Base-by-base conservation (phyloP, 805 yeast species). In the Lachancea sp. region DNA sequence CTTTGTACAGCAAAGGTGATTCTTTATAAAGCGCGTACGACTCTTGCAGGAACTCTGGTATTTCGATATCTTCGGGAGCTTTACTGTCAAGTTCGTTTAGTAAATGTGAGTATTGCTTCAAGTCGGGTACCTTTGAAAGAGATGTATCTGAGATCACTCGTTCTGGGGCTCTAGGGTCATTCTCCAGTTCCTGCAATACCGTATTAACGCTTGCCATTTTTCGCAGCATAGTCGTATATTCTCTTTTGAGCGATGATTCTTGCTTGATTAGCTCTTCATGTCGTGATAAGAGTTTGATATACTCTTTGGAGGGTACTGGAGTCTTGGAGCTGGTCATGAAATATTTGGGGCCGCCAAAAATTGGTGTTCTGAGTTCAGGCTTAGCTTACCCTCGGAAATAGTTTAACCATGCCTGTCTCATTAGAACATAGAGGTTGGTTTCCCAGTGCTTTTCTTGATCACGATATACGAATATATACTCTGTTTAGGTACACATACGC, bases 191-290 rank as follows among this genome's bases (percentile, higher is more conserved):
- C 34, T 47, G 49, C 25, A 55, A 36, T 5, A 56, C 55, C 8
- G 50, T 26, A 11, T 44, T 39, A 5, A 60, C 33, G 45, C 62
- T 56, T 4, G 58, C 52, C 11, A 53, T 41, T 41, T 61, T 61
- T 29, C 65, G 49, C 24, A 58, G 45, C 23, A 61, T 34, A 1
- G 63, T 58, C 2, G 63, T 58, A 25, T 59, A 58, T 30, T 58
- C 64, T 31, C 55, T 56, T 40, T 45, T 51, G 25, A 61, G 43
- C 17, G 58, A 51, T 4, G 45, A 36, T 21, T 58, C 57, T 32
- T 61, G 65, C 42, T 58, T 60, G 1, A 43, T 24, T 34, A 60
- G 41, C 38, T 61, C 64, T 21, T 61, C 65, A 26, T 55, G 51
- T 35, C 60, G 50, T 8, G 60, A 50, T 8, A 46, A 19, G 9